These are phyloP conservation scores for Leccinum boreale DNA, from an alignment of 768 basidiomycete genomes.

Conservation along the genomic window DNA sequence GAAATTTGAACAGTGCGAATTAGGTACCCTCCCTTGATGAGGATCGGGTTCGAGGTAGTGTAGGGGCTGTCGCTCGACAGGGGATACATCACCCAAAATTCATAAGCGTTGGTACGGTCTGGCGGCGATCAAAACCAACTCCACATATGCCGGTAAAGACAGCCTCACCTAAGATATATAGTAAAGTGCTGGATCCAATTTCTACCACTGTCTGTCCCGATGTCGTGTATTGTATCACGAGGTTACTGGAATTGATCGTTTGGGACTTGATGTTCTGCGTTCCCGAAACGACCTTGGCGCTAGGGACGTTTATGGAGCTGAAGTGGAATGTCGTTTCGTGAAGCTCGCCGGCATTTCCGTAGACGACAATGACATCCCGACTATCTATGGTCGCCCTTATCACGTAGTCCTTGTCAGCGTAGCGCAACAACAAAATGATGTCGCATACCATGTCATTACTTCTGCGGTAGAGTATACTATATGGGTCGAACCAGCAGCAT, in stretches of 20 bases:
- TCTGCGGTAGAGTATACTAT: constrained; percentile 49
- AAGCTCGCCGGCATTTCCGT: constrained; percentile 45
- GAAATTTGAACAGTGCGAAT: constrained; percentile 38
- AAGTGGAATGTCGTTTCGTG: constrained; percentile 50
- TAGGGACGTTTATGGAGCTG: constrained; percentile 22
- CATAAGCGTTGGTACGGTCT: constrained; percentile 49
- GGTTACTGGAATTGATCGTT: constrained; percentile 31
- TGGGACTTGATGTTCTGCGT: constrained; percentile 35
- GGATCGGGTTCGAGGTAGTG: constrained; percentile 41
- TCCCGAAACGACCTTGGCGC: constrained; percentile 19
- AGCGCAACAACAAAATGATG: neutral
- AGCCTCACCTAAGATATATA: constrained; percentile 45
- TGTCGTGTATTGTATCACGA: constrained; percentile 45
- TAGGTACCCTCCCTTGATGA: constrained; percentile 49
- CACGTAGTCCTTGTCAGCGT: neutral
- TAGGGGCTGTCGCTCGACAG: constrained; percentile 22
- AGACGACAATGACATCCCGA: constrained; percentile 46
- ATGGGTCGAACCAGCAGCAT: constrained; percentile 41
- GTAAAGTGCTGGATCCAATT: constrained; percentile 36
- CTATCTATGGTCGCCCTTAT: constrained; percentile 46
- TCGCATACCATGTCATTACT: constrained; percentile 44
- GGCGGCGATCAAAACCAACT: constrained; percentile 1
- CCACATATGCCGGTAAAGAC: neutral
- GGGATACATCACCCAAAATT: constrained; percentile 49
- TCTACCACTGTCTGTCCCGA: constrained; percentile 45